phyloP scores from a whole-genome alignment of 2,329 filamentous ascomycete genomes.

The Escovopsis sp. region DNA sequence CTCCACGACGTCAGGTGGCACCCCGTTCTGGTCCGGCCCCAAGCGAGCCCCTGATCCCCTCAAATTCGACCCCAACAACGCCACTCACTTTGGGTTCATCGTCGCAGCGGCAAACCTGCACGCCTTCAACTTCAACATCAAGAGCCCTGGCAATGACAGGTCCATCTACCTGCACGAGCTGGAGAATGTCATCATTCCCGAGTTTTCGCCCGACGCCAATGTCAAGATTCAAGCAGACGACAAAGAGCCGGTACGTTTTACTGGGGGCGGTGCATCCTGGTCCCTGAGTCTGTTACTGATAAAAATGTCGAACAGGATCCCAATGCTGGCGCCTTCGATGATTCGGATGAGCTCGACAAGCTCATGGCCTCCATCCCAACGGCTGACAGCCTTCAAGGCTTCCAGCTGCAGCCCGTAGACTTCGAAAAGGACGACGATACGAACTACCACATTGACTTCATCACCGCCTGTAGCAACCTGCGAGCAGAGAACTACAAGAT shows the following conservation, averaged over 20 bases:
- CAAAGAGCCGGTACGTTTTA: constrained; percentile 60
- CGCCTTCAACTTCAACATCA: constrained; percentile 96
- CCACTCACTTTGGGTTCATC: constrained; percentile 78
- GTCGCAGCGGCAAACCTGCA: constrained; percentile 83
- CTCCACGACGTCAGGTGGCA: constrained; percentile 71
- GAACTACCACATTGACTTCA: constrained; percentile 98
- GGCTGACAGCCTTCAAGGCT: constrained; percentile 68
- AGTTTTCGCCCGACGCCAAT: constrained; percentile 77
- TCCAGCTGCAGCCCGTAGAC: constrained; percentile 82
- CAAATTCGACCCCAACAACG: constrained; percentile 73
- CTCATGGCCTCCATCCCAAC: constrained; percentile 61
- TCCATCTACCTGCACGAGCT: constrained; percentile 65
- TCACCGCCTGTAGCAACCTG: constrained; percentile 90
- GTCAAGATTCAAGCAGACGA: constrained; percentile 97
- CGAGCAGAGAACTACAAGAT: constrained; percentile 98
- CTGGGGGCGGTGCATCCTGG: background rate
- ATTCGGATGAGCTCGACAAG: constrained; percentile 60
- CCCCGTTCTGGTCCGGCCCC: constrained; percentile 94
- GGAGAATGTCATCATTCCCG: constrained; percentile 86
- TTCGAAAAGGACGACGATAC: constrained; percentile 99
- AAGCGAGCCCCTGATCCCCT: constrained; percentile 90
- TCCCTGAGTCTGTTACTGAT: background rate
- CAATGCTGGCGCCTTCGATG: constrained; percentile 57
- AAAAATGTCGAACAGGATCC: constrained; percentile 44
- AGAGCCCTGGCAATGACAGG: constrained; percentile 56